Conservation (phyloP, 2,329 filamentous ascomycete genomes). For the Ophioceras dolichostomum region DNA sequence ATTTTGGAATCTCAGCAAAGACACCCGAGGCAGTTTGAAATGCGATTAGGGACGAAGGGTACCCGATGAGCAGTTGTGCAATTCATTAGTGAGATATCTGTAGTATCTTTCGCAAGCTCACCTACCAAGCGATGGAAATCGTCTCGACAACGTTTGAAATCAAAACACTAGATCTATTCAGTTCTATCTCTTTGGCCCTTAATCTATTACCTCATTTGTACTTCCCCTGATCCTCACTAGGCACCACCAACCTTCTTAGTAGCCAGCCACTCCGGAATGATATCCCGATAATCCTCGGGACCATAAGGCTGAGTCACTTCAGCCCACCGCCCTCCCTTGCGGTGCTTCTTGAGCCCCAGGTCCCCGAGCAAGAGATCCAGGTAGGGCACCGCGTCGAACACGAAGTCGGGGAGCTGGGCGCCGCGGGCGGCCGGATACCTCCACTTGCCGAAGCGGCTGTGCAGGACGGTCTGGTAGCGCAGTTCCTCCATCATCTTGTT, state of each 20-base stretch:
- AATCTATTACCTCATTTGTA: too few relatives aligned
- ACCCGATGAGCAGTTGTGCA: too few relatives aligned
- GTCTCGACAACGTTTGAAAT: too few relatives aligned
- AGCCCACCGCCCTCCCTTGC: conserved; percentile 38
- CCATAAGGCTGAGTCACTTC: conserved; percentile 47
- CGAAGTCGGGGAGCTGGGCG: conserved; percentile 51
- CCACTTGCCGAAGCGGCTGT: conserved; percentile 58
- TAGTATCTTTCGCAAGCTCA: too few relatives aligned
- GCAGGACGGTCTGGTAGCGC: conserved; percentile 44
- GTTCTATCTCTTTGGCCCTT: too few relatives aligned
- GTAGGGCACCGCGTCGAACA: conserved; percentile 67
- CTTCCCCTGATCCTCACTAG: too few relatives aligned
- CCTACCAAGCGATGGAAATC: too few relatives aligned
- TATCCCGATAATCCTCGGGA: conserved; percentile 40
- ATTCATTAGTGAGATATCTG: too few relatives aligned
- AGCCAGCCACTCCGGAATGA: conserved; percentile 38
- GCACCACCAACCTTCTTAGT: background rate
- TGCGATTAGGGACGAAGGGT: too few relatives aligned
- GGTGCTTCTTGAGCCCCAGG: conserved; percentile 43
- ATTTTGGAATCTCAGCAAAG: too few relatives aligned
- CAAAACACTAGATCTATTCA: too few relatives aligned
- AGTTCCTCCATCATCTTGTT: conserved; percentile 21
- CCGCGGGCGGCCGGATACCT: conserved; percentile 57
- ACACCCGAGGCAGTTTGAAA: too few relatives aligned
- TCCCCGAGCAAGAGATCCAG: conserved; percentile 56